Conservation (phyloP, 2,329 filamentous ascomycete genomes). For the Nothomitra cinnamomea region DNA sequence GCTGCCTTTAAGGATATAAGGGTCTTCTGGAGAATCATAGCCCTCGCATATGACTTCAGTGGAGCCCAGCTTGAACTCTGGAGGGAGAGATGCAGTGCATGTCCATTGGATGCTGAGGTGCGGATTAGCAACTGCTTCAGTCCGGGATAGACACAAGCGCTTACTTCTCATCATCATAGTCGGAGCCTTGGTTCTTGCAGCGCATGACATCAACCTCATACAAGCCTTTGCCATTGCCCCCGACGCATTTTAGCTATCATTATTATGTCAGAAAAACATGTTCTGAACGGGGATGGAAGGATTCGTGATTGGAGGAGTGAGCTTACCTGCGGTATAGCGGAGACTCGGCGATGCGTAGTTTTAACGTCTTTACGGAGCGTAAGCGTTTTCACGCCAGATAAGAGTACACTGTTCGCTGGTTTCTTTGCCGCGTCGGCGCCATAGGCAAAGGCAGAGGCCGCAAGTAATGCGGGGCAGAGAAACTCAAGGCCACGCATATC, state of each 20-base stretch:
- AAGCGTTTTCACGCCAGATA: slow-evolving; percentile 55
- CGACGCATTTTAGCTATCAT: slow-evolving; percentile 53
- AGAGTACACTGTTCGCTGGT: slow-evolving; percentile 34
- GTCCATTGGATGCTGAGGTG: slow-evolving; percentile 56
- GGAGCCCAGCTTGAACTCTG: slow-evolving; percentile 55
- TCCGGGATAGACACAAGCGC: background rate
- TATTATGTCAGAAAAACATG: slow-evolving; percentile 16
- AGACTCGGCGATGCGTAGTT: slow-evolving; percentile 60
- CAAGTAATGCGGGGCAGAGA: slow-evolving; percentile 19
- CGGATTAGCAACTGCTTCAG: background rate
- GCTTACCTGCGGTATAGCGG: slow-evolving; percentile 44
- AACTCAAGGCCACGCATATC: slow-evolving; percentile 18
- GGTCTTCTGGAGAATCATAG: slow-evolving; percentile 58
- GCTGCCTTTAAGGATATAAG: slow-evolving; percentile 76
- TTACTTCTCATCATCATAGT: slow-evolving; percentile 56
- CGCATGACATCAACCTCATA: slow-evolving; percentile 70
- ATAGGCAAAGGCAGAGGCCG: slow-evolving; percentile 10
- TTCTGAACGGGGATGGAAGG: background rate
- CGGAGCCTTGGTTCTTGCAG: slow-evolving; percentile 70
- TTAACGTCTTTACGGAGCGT: slow-evolving; percentile 52
- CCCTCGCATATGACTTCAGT: slow-evolving; percentile 92
- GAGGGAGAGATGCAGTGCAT: slow-evolving; percentile 49
- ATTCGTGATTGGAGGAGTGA: background rate
- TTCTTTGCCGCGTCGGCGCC: slow-evolving; percentile 18
- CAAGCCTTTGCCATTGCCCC: slow-evolving; percentile 40